phyloP scores from a whole-genome alignment of 768 basidiomycete genomes.

The Suillus brevipes region DNA sequence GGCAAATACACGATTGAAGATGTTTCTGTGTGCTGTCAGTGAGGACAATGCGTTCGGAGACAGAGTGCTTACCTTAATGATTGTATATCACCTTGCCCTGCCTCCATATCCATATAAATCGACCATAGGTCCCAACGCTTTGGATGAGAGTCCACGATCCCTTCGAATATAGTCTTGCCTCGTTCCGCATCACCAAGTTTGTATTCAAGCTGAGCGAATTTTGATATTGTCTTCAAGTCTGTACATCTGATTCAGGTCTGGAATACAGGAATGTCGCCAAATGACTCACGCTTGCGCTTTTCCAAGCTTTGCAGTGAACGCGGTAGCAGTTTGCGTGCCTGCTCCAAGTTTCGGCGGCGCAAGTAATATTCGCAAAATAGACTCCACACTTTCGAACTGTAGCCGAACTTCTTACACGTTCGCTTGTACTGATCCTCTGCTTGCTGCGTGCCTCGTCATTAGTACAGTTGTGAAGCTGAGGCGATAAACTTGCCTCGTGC shows the following conservation, averaged over 20 bases:
- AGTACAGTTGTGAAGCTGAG: not conserved
- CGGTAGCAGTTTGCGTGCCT: slow-evolving; percentile 82
- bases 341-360: slow-evolving; percentile 68
- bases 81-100: slow-evolving; percentile 74
- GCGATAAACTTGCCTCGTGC: slow-evolving; percentile 53
- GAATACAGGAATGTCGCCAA: not conserved
- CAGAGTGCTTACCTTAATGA: slow-evolving; percentile 58
- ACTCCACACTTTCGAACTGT: slow-evolving; percentile 93
- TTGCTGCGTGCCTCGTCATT: slow-evolving; percentile 50
- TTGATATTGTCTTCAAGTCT: slow-evolving; percentile 96
- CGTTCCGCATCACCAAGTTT: slow-evolving; percentile 92
- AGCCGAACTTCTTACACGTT: slow-evolving; percentile 91
- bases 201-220: slow-evolving; percentile 95
- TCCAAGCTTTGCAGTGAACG: slow-evolving; percentile 88
- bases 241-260: slow-evolving; percentile 7
- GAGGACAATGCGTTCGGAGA: not conserved
- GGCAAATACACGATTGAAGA: slow-evolving; percentile 84
- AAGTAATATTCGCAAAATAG: slow-evolving; percentile 83
- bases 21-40: slow-evolving; percentile 48
- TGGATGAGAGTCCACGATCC: slow-evolving; percentile 92
- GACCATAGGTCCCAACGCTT: slow-evolving; percentile 97
- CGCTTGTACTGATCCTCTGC: slow-evolving; percentile 91
- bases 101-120: slow-evolving; percentile 96
- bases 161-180: slow-evolving; percentile 94
- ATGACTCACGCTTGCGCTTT: slow-evolving; percentile 83